Evolutionary conservation across 192 early-diverging fungal species (phyloP).

Genomic region (Glomus cerebriforme): DNA sequence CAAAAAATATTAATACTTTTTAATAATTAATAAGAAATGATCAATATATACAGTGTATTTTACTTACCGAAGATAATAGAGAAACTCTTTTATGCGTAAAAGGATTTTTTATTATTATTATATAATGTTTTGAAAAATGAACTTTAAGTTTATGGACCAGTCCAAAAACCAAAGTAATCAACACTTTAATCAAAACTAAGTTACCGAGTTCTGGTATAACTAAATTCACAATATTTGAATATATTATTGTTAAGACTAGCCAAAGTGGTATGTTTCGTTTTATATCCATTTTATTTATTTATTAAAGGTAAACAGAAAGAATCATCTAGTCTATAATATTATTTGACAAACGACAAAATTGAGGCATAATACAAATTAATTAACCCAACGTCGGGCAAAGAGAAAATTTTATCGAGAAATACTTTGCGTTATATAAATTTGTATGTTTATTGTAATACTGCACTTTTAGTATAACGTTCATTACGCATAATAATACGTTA

Average conservation of each 20-base stretch:
- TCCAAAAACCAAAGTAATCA: constrained; percentile 3
- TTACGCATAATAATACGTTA: no score
- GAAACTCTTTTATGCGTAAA: background rate
- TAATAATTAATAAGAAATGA: background rate
- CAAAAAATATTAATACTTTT: background rate
- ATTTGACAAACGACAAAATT: no score
- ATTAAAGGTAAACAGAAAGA: background rate
- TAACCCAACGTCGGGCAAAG: no score
- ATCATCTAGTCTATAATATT: no score
- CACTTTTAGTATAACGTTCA: background rate
- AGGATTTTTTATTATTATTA: background rate
- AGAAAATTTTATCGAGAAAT: no score
- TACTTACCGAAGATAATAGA: background rate
- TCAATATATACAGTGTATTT: background rate
- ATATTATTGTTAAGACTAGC: background rate
- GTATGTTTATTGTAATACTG: no score
- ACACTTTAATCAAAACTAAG: background rate
- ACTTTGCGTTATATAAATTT: no score
- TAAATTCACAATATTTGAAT: background rate
- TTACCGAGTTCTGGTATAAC: constrained; percentile 21
- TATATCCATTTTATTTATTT: background rate
- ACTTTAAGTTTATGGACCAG: constrained; percentile 24
- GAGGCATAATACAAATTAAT: no score
- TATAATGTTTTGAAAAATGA: background rate
- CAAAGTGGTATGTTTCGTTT: background rate